phyloP scores from a whole-genome alignment of 2,329 filamentous ascomycete genomes.

The Aspergillus sp. region DNA sequence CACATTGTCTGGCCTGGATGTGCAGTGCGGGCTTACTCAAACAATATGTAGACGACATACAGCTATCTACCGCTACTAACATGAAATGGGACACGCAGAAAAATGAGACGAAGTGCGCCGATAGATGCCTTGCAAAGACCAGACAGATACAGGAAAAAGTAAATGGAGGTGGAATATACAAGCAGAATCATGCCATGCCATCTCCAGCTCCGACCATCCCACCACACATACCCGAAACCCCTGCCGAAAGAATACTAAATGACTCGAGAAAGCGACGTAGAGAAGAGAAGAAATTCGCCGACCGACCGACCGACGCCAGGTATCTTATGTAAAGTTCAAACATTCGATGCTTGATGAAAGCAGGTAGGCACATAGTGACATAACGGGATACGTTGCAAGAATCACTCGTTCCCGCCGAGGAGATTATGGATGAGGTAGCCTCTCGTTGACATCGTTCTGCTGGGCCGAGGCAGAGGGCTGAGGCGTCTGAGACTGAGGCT shows the following conservation, averaged over 20 bases:
- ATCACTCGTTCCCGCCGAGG: constrained; percentile 1
- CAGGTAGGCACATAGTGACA: neutral
- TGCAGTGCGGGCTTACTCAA: neutral
- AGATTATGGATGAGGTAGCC: constrained; percentile 6
- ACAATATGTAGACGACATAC: neutral
- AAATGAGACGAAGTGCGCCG: neutral
- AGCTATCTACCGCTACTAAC: neutral
- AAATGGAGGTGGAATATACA: neutral
- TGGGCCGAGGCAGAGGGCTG: neutral
- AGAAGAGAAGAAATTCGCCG: neutral
- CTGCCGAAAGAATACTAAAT: neutral
- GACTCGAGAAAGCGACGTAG: neutral
- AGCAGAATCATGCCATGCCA: constrained; percentile 3
- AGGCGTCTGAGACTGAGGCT: neutral
- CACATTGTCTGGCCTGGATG: neutral
- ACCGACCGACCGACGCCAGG: constrained; percentile 7
- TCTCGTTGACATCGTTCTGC: constrained; percentile 7
- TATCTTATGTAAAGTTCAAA: constrained; percentile 1
- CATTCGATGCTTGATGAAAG: constrained; percentile 7
- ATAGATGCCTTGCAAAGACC: constrained; percentile 9
- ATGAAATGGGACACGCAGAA: neutral
- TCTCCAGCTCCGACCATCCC: neutral
- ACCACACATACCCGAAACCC: neutral
- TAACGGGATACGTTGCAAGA: neutral
- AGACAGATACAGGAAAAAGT: neutral